Base-by-base conservation (phyloP, 768 basidiomycete species). In the Favolaschia claudopus region DNA sequence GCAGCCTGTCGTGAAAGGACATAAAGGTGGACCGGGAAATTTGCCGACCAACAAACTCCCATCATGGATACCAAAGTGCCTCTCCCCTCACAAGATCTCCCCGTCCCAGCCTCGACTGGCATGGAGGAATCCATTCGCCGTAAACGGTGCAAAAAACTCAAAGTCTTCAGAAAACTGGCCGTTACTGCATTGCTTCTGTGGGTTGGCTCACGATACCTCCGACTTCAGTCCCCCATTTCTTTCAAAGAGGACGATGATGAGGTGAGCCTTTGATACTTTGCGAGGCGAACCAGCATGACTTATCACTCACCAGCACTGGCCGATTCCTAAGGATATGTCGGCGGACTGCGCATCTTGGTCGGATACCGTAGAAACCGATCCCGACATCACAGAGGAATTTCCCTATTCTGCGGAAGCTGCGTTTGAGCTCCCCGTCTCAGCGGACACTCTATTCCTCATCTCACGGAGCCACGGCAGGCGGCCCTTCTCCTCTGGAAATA, bases 401-500 rank as follows among this genome's bases (percentile, higher is more conserved):
- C 59, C 52, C 22, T 50, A 55, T 40, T 60, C 36, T 10, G 19
- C 38, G 33, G 42, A 61, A 19, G 59, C 67, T 14, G 53, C 33
- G 19, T 67, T 71, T 43, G 55, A 69, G 39, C 59, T 76, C 3
- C 74, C 75, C 7, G 42, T 71, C 24, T 66, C 65, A 5, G 60
- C 71, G 1, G 69, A 71, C 7, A 59, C 65, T 2, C 64, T 76
- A 6, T 71, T 76, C 47, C 43, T 76, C 25, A 40, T 74, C 7
- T 67, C 77, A 1, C 67, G 72, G 20, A 55, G 28, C 47, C 22
- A 17, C n/a, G 46, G 48, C 37, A 13, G 45, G 7, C 32, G 34
- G 3, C 25, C 20, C 19, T 55, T 65, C 25, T 55, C 67, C 5
- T 37, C 64, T 9, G 77, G 77, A 2, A 34, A 24, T 7, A 56